Conservation (phyloP, 768 basidiomycete genomes). For the Mycena leptocephala region DNA sequence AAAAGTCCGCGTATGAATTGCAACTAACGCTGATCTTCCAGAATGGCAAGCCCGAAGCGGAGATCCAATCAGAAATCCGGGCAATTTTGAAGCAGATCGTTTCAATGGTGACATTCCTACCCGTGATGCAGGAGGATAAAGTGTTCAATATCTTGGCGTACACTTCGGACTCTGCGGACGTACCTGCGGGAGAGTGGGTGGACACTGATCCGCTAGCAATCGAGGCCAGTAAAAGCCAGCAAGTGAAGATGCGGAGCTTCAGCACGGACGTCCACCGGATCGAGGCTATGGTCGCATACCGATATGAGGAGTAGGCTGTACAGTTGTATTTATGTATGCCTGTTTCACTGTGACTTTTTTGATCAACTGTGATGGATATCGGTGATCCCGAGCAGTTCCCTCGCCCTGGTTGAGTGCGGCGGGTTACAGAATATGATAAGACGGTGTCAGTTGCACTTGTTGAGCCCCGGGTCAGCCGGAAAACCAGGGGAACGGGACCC, state of each 20-base stretch:
- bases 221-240: constrained; percentile 93
- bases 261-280: constrained; percentile 97
- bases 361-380: not conserved
- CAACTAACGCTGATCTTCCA: constrained; percentile 16
- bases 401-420: too few relatives aligned
- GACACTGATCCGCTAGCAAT: too few relatives aligned
- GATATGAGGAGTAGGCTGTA: constrained; percentile 89
- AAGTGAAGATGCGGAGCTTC: constrained; percentile 96
- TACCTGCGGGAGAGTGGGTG: constrained; percentile 96
- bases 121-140: constrained; percentile 94
- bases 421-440: not conserved
- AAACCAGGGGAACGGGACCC: constrained; percentile 11
- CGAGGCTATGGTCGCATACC: constrained; percentile 98
- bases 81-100: constrained; percentile 99
- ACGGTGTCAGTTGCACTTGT: not conserved
- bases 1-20: constrained; percentile 13
- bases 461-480: constrained; percentile 1
- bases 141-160: constrained; percentile 99
- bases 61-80: constrained; percentile 97
- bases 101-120: constrained; percentile 96
- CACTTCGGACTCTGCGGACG: constrained; percentile 90
- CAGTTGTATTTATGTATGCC: too few relatives aligned
- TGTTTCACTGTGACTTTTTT: not conserved
- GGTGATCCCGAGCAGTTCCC: too few relatives aligned
- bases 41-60: constrained; percentile 82